Base-by-base conservation (phyloP, 2,329 filamentous ascomycete species). In the Fusarium graminum region DNA sequence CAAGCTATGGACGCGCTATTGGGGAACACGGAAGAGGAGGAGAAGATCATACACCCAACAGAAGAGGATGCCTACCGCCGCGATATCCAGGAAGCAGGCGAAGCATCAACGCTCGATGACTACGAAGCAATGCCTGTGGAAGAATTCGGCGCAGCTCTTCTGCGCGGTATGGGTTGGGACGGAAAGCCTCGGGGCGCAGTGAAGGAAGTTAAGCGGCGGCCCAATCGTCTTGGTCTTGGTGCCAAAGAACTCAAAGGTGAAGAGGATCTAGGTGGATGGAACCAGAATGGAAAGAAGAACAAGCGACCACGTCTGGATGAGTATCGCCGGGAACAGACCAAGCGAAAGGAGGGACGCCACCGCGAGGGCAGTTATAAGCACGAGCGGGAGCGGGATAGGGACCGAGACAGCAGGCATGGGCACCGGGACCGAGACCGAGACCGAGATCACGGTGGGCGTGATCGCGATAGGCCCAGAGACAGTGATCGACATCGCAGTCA, bases 161-260 rank as follows among this genome's bases (percentile, higher is more conserved):
- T 99, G 34, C 88, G 94, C 30, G 93, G 94, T 11, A 97, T 98
- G 92, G 95, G 95, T 10, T 97, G 94, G 94, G 93, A 97, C 82
- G 90, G 80, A 77, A 86, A 88, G 53, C 81, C 84, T 63, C 79
- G 82, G 44, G 84, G 83, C 3, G 77, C 81, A 43, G 76, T 80
- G 7, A 91, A 91, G 68, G 83, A 88, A 34, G 89, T 87, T 64
- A 90, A 91, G 74, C 85, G 89, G 50, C 87, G 94, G 47, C 90
- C 93, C 16, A 93, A 93, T 59, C 85, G 96, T 55, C 82, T 98
- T 11, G 95, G 95, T 0, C 90, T 98, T 9, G 95, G 94, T 5
- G 94, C 94, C 12, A 97, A 94, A 74, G 89, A 93, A 73, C 85
- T 93, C 16, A 88, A 91, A 44, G 87, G 85, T 36, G 86, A 82